Percentiles rank a stretch among this genome's conserved stretches.
phyloP scores from a whole-genome alignment of 768 basidiomycete species.

The Calocybe cyanea region DNA sequence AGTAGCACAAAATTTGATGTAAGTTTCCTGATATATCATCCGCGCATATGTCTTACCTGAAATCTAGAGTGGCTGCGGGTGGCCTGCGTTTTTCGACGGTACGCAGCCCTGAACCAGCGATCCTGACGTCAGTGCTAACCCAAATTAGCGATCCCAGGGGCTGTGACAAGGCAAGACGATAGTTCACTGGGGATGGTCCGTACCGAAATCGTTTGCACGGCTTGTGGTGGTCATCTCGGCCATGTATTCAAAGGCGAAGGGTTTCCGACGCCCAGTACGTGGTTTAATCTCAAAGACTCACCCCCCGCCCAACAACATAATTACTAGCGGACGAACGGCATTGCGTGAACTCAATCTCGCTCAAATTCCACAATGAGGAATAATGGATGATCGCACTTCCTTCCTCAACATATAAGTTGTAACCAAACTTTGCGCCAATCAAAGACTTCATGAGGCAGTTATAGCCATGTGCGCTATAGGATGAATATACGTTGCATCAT shows the following conservation, averaged over 20 bases:
- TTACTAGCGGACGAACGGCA: slow-evolving; percentile 73
- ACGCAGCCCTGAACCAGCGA: slow-evolving; percentile 8
- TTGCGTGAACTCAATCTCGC: slow-evolving; percentile 86
- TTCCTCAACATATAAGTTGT: no score
- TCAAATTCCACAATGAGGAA: slow-evolving; percentile 65
- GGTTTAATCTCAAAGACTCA: neutral
- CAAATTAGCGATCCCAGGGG: slow-evolving; percentile 79
- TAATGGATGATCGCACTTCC: no score
- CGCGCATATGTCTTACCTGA: neutral
- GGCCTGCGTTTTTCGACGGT: slow-evolving; percentile 99
- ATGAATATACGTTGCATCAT: slow-evolving; percentile 1
- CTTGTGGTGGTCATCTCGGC: slow-evolving; percentile 91
- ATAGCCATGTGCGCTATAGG: slow-evolving; percentile 2
- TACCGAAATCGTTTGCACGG: slow-evolving; percentile 85
- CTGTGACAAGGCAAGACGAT: slow-evolving; percentile 79
- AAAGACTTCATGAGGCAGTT: neutral
- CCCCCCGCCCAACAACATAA: neutral
- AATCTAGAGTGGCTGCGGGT: slow-evolving; percentile 78
- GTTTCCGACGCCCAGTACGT: slow-evolving; percentile 71
- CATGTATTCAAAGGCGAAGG: slow-evolving; percentile 96
- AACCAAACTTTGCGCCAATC: no score
- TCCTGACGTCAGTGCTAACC: slow-evolving; percentile 1
- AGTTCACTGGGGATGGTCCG: slow-evolving; percentile 59
- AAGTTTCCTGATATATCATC: slow-evolving; percentile 9
- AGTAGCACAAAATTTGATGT: slow-evolving; percentile 84